Percentiles rank a stretch among this genome's conserved stretches.
These are phyloP conservation scores for Phytophthora podocarpi DNA, from an alignment of 352 stramenopile genomes.

Conservation along the genomic window DNA sequence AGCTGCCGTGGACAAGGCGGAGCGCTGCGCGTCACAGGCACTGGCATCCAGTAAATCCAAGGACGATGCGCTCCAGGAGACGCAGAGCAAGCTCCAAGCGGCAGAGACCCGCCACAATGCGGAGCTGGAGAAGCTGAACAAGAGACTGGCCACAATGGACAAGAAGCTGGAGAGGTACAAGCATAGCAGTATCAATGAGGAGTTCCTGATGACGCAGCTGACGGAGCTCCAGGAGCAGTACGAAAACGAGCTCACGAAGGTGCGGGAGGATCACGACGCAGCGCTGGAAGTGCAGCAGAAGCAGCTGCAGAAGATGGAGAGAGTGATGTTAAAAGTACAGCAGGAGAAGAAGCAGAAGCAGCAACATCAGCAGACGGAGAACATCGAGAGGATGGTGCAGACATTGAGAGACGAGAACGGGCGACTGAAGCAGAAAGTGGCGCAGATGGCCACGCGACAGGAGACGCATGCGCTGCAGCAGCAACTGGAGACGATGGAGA, in stretches of 20 bases:
- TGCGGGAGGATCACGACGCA: slow-evolving; percentile 30
- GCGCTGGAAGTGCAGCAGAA: slow-evolving; percentile 33
- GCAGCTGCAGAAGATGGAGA: slow-evolving; percentile 17
- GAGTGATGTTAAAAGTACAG: slow-evolving; percentile 15
- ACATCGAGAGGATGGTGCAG: slow-evolving; percentile 15
- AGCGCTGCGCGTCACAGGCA: slow-evolving; percentile 26
- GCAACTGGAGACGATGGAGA: slow-evolving; percentile 17
- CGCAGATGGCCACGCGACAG: slow-evolving; percentile 19
- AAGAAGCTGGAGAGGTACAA: slow-evolving; percentile 26
- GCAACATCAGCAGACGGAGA: neutral
- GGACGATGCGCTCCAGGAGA: slow-evolving; percentile 9
- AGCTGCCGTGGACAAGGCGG: slow-evolving; percentile 37
- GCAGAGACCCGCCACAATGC: neutral
- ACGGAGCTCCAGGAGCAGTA: slow-evolving; percentile 56
- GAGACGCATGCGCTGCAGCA: slow-evolving; percentile 19
- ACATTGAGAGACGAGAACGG: slow-evolving; percentile 17
- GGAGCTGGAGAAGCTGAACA: slow-evolving; percentile 24
- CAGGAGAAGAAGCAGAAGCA: slow-evolving; percentile 22
- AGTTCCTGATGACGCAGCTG: slow-evolving; percentile 60
- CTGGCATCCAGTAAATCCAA: neutral
- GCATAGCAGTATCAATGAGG: slow-evolving; percentile 49
- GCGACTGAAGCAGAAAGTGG: slow-evolving; percentile 2
- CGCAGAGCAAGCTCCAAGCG: slow-evolving; percentile 2
- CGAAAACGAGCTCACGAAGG: slow-evolving; percentile 42
- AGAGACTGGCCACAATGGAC: slow-evolving; percentile 29